These are phyloP conservation scores for Fomitopsis pinicola DNA, from an alignment of 1,284 basidiomycete genomes.

Conservation along the genomic window DNA sequence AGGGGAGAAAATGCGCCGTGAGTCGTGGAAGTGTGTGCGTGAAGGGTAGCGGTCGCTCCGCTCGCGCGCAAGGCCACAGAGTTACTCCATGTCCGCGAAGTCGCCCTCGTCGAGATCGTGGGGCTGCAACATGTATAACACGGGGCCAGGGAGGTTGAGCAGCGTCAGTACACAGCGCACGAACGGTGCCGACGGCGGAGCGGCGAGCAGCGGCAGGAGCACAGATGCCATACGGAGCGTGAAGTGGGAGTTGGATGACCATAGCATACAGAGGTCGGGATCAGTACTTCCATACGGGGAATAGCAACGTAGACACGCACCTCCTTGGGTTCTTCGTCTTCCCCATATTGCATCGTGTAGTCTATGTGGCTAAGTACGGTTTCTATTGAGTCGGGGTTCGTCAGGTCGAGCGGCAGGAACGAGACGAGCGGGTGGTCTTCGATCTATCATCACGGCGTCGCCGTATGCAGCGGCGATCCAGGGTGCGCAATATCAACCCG, in stretches of 20 bases:
- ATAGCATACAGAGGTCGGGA: not conserved
- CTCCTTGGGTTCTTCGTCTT: constrained; percentile 91
- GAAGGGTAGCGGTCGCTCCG: not conserved
- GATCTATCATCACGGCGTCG: constrained; percentile 56
- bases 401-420: constrained; percentile 93
- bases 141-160: not conserved
- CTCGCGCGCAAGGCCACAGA: not conserved
- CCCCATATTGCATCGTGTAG: constrained; percentile 95
- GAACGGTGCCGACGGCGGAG: not conserved
- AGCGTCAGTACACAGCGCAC: not conserved
- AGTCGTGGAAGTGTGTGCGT: not conserved
- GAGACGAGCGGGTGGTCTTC: constrained; percentile 98
- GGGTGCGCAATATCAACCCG: not conserved
- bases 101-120: constrained; percentile 87
- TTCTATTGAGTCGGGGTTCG: constrained; percentile 86
- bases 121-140: constrained; percentile 44
- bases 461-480: not conserved
- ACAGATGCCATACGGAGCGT: not conserved
- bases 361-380: constrained; percentile 94
- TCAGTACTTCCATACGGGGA: not conserved
- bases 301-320: constrained; percentile 33
- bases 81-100: constrained; percentile 67
- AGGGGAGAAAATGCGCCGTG: not conserved
- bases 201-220: not conserved
- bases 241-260: not conserved